These are phyloP conservation scores for Paraglomus brasilianum DNA, from an alignment of 192 early-diverging fungal species.

Conservation along the genomic window DNA sequence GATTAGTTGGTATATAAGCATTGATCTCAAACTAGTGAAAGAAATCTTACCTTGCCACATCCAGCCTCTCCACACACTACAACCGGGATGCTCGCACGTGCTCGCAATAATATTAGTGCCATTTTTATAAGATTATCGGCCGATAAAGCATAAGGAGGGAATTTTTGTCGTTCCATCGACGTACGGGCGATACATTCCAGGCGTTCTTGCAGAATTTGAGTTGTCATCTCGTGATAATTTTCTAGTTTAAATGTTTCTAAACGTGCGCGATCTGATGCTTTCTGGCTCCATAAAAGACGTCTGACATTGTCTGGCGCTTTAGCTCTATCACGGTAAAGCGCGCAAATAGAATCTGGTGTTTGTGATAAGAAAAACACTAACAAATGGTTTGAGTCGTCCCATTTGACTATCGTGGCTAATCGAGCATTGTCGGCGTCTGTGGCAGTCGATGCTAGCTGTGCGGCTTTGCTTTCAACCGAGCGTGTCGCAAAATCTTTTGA, in stretches of 20 bases:
- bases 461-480: not conserved
- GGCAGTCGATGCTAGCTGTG: slow-evolving; percentile 18
- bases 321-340: slow-evolving; percentile 21
- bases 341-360: slow-evolving; percentile 29
- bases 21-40: not conserved
- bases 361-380: slow-evolving; percentile 31
- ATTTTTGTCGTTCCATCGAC: not conserved
- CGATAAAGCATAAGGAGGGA: slow-evolving; percentile 18
- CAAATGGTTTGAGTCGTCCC: slow-evolving; percentile 32
- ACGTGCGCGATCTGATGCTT: not conserved
- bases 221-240: slow-evolving; percentile 16
- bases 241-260: slow-evolving; percentile 1
- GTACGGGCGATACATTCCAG: slow-evolving; percentile 27
- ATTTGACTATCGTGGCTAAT: not conserved
- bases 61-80: slow-evolving; percentile 27
- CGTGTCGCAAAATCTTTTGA: slow-evolving; percentile 33
- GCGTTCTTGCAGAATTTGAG: not conserved
- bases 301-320: slow-evolving; percentile 23
- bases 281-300: slow-evolving; percentile 26
- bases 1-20: not conserved
- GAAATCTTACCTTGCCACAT: slow-evolving; percentile 26
- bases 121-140: slow-evolving; percentile 26
- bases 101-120: slow-evolving; percentile 26
- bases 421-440: not conserved
- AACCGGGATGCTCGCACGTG: slow-evolving; percentile 20